Conservation (phyloP, 495 filamentous ascomycete species). For the Tuber microsphaerosporum region DNA sequence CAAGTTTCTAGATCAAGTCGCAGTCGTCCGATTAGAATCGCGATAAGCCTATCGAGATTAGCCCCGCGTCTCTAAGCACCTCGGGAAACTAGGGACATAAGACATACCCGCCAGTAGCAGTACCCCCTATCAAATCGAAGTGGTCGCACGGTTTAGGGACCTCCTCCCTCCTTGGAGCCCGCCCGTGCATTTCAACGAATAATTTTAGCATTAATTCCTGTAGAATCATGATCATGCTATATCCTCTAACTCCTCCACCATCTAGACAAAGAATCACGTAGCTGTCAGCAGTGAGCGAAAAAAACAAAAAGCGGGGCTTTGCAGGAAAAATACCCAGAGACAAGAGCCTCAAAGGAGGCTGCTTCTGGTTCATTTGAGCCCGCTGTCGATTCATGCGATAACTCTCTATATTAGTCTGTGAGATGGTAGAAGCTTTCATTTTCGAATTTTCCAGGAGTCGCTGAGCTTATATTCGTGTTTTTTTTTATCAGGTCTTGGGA, state of each 20-base stretch:
- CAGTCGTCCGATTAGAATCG: conserved; percentile 86
- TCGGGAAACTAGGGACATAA: not conserved
- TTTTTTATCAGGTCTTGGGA: not conserved
- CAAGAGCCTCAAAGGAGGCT: conserved; percentile 81
- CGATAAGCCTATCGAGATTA: conserved; percentile 56
- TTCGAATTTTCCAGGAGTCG: not conserved
- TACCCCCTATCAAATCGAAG: conserved; percentile 69
- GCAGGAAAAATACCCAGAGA: conserved; percentile 64
- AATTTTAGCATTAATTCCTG: conserved; percentile 80
- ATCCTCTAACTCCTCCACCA: conserved; percentile 92
- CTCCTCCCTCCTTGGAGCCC: conserved; percentile 49
- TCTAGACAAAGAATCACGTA: conserved; percentile 49
- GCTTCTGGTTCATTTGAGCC: conserved; percentile 21
- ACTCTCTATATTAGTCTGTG: not conserved
- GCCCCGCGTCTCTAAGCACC: not conserved
- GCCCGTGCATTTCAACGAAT: conserved; percentile 55
- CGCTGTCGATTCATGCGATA: conserved; percentile 6
- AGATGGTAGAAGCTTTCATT: not conserved
- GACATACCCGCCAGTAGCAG: conserved; percentile 58
- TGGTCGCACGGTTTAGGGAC: conserved; percentile 72
- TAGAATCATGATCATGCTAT: conserved; percentile 68
- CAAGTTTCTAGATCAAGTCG: conserved; percentile 89
- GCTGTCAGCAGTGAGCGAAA: not conserved
- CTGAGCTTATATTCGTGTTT: not conserved
- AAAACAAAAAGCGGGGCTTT: conserved; percentile 21